Base-by-base conservation (phyloP, 495 filamentous ascomycete genomes). In the Trypethelium eluteriae region DNA sequence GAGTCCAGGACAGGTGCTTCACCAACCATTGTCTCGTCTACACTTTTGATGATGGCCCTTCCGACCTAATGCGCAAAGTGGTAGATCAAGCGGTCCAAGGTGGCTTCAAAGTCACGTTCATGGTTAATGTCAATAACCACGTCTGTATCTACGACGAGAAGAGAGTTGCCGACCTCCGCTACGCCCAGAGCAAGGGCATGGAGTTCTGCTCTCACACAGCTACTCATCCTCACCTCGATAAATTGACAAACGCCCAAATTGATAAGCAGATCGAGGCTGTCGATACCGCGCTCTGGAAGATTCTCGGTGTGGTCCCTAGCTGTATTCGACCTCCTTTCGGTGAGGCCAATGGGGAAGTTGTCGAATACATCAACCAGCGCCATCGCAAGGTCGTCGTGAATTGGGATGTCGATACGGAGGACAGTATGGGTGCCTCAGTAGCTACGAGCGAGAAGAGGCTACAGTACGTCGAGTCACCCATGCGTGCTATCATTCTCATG, bases 181-280 rank as follows among this genome's bases (percentile, higher is more conserved):
- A 59, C 53, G 53, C 53, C 3, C 32, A n/a, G 6, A 59, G 53
- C 32, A 34, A 36, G 53, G 53, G 53, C 18, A 59, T 59, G 53
- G 53, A 59, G 53, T n/a, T 59, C 32, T 34, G 53, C 53, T 59
- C 53, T 4, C 53, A 59, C 53, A 59, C 53, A 14, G 53, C 53
- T 6, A 59, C 53, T 34, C 53, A 59, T 14, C 53, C 53, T 9
- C 53, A 59, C 18, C 53, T 59, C 6, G 18, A 34, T 32, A 6
- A 59, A 9, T 5, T 59, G n/a, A 59, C 53, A 7, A 4, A 36
- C 32, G 53, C 34, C 25, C 53, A 59, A 32, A 59, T 59, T 36
- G 53, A 59, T 32, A 34, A 36, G 18, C 53, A 59, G 53, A 59
- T 59, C 32, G 53, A 59, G 14, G 18, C 32, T 9, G 3, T 59